Evolutionary conservation across 805 yeast species (phyloP), one percentile per base, ranked within the genome.

Genomic region (Candida piceae): DNA sequence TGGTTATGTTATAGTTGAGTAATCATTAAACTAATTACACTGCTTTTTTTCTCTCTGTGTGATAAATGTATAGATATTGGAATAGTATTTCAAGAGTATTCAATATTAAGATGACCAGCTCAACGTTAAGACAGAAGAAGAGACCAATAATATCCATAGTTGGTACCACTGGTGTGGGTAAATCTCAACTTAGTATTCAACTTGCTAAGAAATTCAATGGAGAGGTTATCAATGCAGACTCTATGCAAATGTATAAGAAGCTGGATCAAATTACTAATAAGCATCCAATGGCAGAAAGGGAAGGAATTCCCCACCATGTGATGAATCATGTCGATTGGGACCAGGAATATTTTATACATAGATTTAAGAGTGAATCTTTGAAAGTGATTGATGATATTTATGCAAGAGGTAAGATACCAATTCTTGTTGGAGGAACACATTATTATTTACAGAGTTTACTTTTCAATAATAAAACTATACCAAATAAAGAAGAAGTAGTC

Each of bases 81-180:
- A 25, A n/a, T n/a, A n/a, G n/a, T n/a, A n/a, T n/a, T n/a, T n/a
- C n/a, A n/a, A n/a, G n/a, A n/a, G n/a, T n/a, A n/a, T n/a, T n/a
- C n/a, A n/a, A n/a, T n/a, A n/a, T 19, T 16, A 19, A 7, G 6
- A 29, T 12, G 9, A 29, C 12, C 16, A 29, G 12, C 16, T 8
- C 26, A 11, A 9, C 30, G 21, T n/a, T n/a, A n/a, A n/a, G n/a
- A n/a, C n/a, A n/a, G n/a, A n/a, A n/a, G n/a, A 39, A 17, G 21
- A 35, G 29, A 30, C 35, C 45, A 11, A 42, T 63, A 5, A 53
- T 63, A 7, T 55, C 64, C 5, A 55, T 63, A 13, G 50, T 63
- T 3, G 98, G 98, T 0, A 89, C 96, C 24, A 90, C 98, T 0
- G 98, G 97, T 0, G 97, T 88, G 10, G 98, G 98, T 0, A 90